Conservation (phyloP, 2,329 filamentous ascomycete species). For the Microcera coccophila region DNA sequence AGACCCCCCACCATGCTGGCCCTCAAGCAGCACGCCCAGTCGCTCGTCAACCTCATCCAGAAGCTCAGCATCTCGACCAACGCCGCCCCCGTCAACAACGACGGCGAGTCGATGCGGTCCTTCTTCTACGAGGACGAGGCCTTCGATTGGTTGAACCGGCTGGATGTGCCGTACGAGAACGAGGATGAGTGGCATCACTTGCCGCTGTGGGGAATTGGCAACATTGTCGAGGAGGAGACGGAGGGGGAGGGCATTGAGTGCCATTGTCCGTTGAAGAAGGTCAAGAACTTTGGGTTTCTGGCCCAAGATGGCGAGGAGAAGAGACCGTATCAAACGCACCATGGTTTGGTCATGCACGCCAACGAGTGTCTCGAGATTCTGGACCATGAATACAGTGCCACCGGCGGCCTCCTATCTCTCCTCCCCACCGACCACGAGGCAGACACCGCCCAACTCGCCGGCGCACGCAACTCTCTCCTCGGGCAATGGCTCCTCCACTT, state of each 20-base stretch:
- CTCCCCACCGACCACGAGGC: slow-evolving; percentile 43
- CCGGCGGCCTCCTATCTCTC: slow-evolving; percentile 53
- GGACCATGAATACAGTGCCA: slow-evolving; percentile 54
- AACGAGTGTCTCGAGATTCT: slow-evolving; percentile 58
- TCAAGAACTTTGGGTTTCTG: slow-evolving; percentile 17
- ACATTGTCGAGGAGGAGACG: slow-evolving; percentile 41
- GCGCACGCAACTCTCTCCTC: slow-evolving; percentile 49
- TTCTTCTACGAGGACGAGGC: slow-evolving; percentile 43
- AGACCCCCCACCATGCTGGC: slow-evolving; percentile 51
- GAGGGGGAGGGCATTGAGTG: slow-evolving; percentile 40
- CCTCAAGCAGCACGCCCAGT: slow-evolving; percentile 58
- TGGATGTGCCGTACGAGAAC: slow-evolving; percentile 47
- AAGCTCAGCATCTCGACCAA: slow-evolving; percentile 40
- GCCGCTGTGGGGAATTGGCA: slow-evolving; percentile 45
- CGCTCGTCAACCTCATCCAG: slow-evolving; percentile 51
- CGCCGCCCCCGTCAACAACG: slow-evolving; percentile 14
- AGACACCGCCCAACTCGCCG: slow-evolving; percentile 35
- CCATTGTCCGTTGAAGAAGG: slow-evolving; percentile 43
- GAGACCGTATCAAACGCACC: slow-evolving; percentile 44
- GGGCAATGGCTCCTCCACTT: slow-evolving; percentile 55
- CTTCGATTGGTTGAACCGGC: slow-evolving; percentile 55
- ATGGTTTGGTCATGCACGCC: slow-evolving; percentile 52
- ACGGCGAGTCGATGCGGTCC: slow-evolving; percentile 25
- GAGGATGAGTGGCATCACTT: slow-evolving; percentile 45
- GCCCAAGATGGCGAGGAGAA: slow-evolving; percentile 14